Percentiles rank a stretch among this genome's conserved stretches.
Conservation (phyloP, 2,329 filamentous ascomycete genomes). For the Colletotrichum spinosum region DNA sequence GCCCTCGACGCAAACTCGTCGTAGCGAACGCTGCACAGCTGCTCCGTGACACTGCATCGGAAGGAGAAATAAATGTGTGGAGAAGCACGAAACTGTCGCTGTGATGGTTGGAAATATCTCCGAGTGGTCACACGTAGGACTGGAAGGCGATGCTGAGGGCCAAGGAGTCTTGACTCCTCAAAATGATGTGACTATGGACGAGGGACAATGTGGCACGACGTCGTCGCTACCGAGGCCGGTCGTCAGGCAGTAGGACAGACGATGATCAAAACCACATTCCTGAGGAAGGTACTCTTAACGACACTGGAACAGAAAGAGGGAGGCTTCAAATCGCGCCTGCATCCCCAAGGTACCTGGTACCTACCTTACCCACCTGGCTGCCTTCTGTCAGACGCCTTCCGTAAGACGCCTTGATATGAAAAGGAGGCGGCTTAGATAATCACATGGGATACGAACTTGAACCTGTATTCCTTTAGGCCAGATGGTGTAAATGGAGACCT, state of each 20-base stretch:
- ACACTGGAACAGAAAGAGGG: no score
- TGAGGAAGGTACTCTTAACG: background rate
- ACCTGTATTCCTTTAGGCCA: no score
- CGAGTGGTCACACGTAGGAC: conserved; percentile 20
- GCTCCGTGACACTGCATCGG: conserved; percentile 31
- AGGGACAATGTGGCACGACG: conserved; percentile 14
- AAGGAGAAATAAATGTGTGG: conserved; percentile 29
- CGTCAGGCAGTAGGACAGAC: background rate
- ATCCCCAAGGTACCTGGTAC: no score
- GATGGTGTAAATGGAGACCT: no score
- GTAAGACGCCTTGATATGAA: no score
- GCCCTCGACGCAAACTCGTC: conserved; percentile 38
- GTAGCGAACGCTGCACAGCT: conserved; percentile 33
- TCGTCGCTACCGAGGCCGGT: conserved; percentile 21
- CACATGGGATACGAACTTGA: no score
- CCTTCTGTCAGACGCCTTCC: no score
- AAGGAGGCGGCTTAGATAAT: no score
- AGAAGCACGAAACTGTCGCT: conserved; percentile 10
- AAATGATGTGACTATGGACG: conserved; percentile 1
- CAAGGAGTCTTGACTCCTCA: background rate
- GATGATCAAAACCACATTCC: background rate
- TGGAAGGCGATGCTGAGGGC: conserved; percentile 8
- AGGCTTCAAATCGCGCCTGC: no score
- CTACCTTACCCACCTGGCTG: no score
- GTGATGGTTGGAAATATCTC: conserved; percentile 27